Conservation (phyloP, 768 basidiomycete genomes). For the Epithele typhae region DNA sequence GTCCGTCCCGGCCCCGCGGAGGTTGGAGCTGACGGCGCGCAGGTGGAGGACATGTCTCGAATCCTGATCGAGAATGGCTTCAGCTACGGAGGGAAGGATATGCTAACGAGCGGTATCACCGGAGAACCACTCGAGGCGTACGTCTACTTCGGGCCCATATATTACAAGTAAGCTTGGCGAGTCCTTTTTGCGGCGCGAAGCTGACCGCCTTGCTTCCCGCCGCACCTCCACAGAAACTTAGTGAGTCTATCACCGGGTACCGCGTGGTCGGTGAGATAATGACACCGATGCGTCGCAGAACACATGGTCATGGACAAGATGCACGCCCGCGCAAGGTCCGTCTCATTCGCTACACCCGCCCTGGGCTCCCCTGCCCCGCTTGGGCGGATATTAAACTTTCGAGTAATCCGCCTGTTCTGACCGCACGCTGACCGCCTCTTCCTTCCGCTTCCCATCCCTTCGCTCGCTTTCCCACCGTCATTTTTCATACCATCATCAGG, state of each 20-base stretch:
- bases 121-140: slow-evolving; percentile 96
- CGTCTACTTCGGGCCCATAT: slow-evolving; percentile 98
- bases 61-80: slow-evolving; percentile 94
- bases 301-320: slow-evolving; percentile 99
- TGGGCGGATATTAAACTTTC: too few relatives aligned
- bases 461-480: too few relatives aligned
- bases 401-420: too few relatives aligned
- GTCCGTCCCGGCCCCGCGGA: not conserved
- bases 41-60: slow-evolving; percentile 98
- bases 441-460: slow-evolving; percentile 2
- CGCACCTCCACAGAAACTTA: slow-evolving; percentile 69
- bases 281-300: slow-evolving; percentile 38
- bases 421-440: not conserved
- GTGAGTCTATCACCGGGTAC: slow-evolving; percentile 53
- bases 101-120: slow-evolving; percentile 97
- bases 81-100: slow-evolving; percentile 98
- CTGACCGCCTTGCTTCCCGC: not conserved
- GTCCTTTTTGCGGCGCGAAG: not conserved
- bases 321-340: slow-evolving; percentile 94
- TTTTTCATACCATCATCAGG: slow-evolving; percentile 39
- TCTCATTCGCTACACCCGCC: not conserved
- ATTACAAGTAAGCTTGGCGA: slow-evolving; percentile 67
- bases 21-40: not conserved
- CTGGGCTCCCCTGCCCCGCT: not conserved
- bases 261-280: not conserved